Evolutionary conservation across 352 stramenopile genomes (phyloP), one percentile per base, ranked within the genome.

Genomic region (Pythium insidiosum): DNA sequence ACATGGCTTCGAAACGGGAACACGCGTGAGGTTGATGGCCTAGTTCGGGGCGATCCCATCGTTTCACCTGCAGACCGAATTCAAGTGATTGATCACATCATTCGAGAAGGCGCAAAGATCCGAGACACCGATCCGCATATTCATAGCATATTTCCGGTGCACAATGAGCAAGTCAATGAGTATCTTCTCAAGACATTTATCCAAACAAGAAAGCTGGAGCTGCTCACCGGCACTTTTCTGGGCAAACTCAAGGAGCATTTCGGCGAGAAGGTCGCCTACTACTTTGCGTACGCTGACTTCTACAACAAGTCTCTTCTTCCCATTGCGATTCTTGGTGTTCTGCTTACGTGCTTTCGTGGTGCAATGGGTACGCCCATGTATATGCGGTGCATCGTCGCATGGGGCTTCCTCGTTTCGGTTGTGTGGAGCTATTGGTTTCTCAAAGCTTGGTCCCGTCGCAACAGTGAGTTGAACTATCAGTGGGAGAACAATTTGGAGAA

Each of bases 241-340:
- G 43, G 39, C 19, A 76, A 84, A 40, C 59, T 88, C 39, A 80
- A 67, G 50, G 73, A 67, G 38, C 73, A 92, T 41, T 92, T 92
- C 60, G 79, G 79, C 24, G 79, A 89, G 51, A 88, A 88, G 43
- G 76, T 92, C 15, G 76, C 76, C 16, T 92, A 85, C 52, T 92
- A 92, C 44, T 92, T 92, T 31, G 74, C 75, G 9, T 92, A 88
- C 49, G 83, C 85, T 52, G 74, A 88, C 61, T 87, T 80, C 37
- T 92, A 92, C 74, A 92, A 89, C 58, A 92, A 88, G 50, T 56
- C 73, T 35, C 54, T 92, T 22, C 50, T 86, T 9, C 79, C 76
- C n/a, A 81, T 92, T 36, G 79, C 79, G 1, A 44, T 89, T 22
- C 48, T 92, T 4, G 79, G 79, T 2, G 56, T 91, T 23, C 23